phyloP scores from a whole-genome alignment of 345 rosid genomes.

The Hirschfeldia incana region DNA sequence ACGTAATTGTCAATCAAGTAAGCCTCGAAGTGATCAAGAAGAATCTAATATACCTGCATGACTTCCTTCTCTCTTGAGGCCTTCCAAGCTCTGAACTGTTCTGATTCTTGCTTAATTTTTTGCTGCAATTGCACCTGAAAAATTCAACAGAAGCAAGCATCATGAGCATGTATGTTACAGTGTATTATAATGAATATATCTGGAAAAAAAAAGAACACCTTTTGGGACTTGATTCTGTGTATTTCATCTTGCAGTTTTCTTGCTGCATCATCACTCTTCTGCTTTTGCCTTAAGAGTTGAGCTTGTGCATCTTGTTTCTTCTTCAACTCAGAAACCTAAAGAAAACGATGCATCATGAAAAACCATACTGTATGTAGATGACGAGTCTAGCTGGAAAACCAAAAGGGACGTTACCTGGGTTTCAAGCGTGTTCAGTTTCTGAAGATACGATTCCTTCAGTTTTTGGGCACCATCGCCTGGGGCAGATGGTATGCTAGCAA shows the following conservation, averaged over 20 bases:
- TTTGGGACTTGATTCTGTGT: constrained; percentile 82
- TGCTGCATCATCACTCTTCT: constrained; percentile 92
- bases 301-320: constrained; percentile 98
- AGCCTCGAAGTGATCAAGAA: constrained; percentile 12
- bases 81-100: constrained; percentile 88
- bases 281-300: constrained; percentile 91
- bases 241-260: constrained; percentile 84
- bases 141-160: neutral
- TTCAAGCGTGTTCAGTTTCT: constrained; percentile 85
- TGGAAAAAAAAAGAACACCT: constrained; percentile 46
- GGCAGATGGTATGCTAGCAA: constrained; percentile 65
- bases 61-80: constrained; percentile 94
- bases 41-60: constrained; percentile 66
- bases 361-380: neutral
- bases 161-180: neutral
- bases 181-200: neutral
- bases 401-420: constrained; percentile 60
- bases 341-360: constrained; percentile 10
- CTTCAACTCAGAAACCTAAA: constrained; percentile 80
- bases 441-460: constrained; percentile 81
- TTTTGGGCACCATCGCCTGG: constrained; percentile 84
- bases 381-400: constrained; percentile 5
- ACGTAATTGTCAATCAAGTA: neutral
- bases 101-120: constrained; percentile 93
- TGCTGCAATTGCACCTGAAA: constrained; percentile 84